phyloP scores from a whole-genome alignment of 805 yeast species.

The Barnettozyma botsteinii region DNA sequence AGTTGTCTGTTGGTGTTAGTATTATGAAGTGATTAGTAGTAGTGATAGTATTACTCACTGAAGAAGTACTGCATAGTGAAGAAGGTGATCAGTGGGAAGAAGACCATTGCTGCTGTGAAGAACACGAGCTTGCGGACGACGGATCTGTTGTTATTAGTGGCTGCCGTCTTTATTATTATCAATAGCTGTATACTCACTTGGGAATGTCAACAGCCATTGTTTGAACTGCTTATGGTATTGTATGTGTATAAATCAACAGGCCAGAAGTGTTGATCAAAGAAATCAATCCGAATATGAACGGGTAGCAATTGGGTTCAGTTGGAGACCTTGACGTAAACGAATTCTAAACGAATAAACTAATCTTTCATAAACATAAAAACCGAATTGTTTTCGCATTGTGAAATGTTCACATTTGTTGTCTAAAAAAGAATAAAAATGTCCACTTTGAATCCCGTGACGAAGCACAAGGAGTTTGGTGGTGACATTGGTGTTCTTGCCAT shows the following conservation, averaged over 20 bases:
- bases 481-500: constrained; percentile 64
- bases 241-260: too few relatives aligned
- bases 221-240: too few relatives aligned
- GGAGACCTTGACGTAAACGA: too few relatives aligned
- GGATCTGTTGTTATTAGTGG: constrained; percentile 31
- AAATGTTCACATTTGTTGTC: too few relatives aligned
- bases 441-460: constrained; percentile 62
- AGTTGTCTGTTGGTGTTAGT: constrained; percentile 31
- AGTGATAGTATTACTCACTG: constrained; percentile 12
- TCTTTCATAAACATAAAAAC: too few relatives aligned
- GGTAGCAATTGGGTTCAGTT: too few relatives aligned
- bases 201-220: constrained; percentile 26
- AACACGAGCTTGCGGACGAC: constrained; percentile 65
- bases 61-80: constrained; percentile 43
- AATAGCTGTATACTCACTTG: constrained; percentile 13
- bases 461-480: constrained; percentile 73
- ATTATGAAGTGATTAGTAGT: constrained; percentile 9
- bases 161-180: too few relatives aligned
- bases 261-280: too few relatives aligned
- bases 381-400: too few relatives aligned
- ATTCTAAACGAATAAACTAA: too few relatives aligned
- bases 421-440: constrained; percentile 2
- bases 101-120: constrained; percentile 73
- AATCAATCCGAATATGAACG: too few relatives aligned
- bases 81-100: constrained; percentile 59